Evolutionary conservation across 768 basidiomycete species (phyloP).

Genomic region (Xanthoconium stramineum): DNA sequence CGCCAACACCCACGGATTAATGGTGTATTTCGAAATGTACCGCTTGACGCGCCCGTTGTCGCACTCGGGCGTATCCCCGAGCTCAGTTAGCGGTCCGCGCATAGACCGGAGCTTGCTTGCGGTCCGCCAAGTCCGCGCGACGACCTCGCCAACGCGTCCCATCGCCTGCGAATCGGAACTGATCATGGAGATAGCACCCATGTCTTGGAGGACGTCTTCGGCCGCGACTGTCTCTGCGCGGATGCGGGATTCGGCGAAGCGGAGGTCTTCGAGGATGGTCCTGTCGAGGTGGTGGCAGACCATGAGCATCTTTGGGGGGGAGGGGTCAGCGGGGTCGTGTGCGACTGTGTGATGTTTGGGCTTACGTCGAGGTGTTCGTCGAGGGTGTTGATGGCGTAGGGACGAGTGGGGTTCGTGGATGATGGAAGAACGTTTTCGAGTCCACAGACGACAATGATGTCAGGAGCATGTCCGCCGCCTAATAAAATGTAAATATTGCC

Average conservation of each 20-base stretch:
- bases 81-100: constrained; percentile 63
- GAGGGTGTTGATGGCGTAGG: constrained; percentile 86
- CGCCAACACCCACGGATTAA: constrained; percentile 75
- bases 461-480: constrained; percentile 96
- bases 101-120: constrained; percentile 90
- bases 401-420: constrained; percentile 96
- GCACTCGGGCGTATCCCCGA: constrained; percentile 41
- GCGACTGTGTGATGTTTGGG: background rate
- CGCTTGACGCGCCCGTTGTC: constrained; percentile 94
- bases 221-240: constrained; percentile 96
- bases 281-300: constrained; percentile 97
- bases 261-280: constrained; percentile 88
- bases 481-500: background rate
- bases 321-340: background rate
- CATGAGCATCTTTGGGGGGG: constrained; percentile 83
- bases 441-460: constrained; percentile 97
- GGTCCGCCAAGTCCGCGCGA: constrained; percentile 92
- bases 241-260: constrained; percentile 96
- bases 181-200: constrained; percentile 95
- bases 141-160: constrained; percentile 95
- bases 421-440: constrained; percentile 87
- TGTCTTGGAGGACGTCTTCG: constrained; percentile 92
- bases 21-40: constrained; percentile 93
- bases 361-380: constrained; percentile 96
- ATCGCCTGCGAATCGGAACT: constrained; percentile 97